Percentiles rank a stretch among this genome's conserved stretches.
phyloP scores from a whole-genome alignment of 805 yeast genomes.

The Priceomyces medius region DNA sequence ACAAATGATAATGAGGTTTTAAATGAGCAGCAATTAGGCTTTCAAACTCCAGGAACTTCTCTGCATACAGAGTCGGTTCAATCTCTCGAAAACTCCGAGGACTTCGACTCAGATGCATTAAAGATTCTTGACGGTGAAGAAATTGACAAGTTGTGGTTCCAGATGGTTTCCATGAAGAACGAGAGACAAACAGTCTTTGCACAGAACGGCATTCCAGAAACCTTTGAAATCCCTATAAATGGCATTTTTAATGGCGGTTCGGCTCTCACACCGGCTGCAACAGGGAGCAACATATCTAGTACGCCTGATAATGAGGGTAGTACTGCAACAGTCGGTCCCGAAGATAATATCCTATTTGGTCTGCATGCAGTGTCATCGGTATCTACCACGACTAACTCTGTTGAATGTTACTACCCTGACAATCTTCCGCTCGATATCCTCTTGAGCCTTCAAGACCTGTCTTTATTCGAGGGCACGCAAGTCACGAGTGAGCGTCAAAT shows the following conservation, averaged over 20 bases:
- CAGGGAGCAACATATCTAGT: neutral
- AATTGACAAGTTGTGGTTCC: slow-evolving; percentile 37
- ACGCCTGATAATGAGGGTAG: too few relatives aligned
- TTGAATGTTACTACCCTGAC: neutral
- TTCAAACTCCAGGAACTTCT: too few relatives aligned
- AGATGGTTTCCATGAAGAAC: slow-evolving; percentile 24
- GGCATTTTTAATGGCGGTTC: too few relatives aligned
- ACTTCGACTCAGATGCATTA: slow-evolving; percentile 7
- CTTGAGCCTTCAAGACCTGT: neutral
- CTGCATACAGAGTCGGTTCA: neutral
- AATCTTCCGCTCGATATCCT: neutral
- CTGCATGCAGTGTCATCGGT: too few relatives aligned
- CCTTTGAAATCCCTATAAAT: too few relatives aligned
- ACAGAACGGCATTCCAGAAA: neutral
- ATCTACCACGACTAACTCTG: too few relatives aligned
- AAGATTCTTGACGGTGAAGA: slow-evolving; percentile 23
- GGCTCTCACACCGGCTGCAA: neutral
- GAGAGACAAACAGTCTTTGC: slow-evolving; percentile 1
- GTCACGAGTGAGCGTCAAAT: neutral
- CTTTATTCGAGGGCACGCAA: neutral
- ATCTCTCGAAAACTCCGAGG: too few relatives aligned
- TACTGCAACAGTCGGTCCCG: too few relatives aligned
- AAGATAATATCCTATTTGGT: too few relatives aligned
- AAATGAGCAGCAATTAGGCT: too few relatives aligned
- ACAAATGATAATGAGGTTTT: neutral